These are phyloP conservation scores for Alternaria panax DNA, from an alignment of 2,329 filamentous ascomycete species.

Conservation along the genomic window DNA sequence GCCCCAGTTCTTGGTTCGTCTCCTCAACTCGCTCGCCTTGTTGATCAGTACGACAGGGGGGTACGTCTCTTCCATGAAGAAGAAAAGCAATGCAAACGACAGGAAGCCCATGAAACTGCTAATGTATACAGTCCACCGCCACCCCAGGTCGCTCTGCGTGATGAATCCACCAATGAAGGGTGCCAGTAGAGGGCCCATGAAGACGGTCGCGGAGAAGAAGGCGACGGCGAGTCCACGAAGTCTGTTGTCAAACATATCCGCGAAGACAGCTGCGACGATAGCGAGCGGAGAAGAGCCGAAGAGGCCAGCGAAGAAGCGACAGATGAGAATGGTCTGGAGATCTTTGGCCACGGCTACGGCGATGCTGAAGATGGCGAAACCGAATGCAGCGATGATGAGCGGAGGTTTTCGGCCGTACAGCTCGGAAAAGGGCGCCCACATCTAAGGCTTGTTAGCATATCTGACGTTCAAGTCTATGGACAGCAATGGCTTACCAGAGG, in stretches of 20 bases:
- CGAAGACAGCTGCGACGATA: constrained; percentile 62
- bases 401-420: constrained; percentile 60
- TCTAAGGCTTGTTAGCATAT: constrained; percentile 16
- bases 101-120: constrained; percentile 64
- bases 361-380: constrained; percentile 60
- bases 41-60: constrained; percentile 64
- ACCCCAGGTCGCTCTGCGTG: constrained; percentile 57
- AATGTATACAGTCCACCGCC: constrained; percentile 65
- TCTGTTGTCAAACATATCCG: constrained; percentile 63
- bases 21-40: constrained; percentile 63
- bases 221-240: constrained; percentile 54
- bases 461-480: background rate
- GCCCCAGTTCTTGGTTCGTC: constrained; percentile 66
- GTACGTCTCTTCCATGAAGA: constrained; percentile 66
- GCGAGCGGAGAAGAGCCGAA: constrained; percentile 63
- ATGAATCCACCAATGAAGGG: constrained; percentile 65
- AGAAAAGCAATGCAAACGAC: constrained; percentile 56
- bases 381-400: constrained; percentile 57
- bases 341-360: constrained; percentile 60
- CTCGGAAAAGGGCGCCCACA: constrained; percentile 62
- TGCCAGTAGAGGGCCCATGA: constrained; percentile 61
- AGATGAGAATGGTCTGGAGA: constrained; percentile 61
- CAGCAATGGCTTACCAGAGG: constrained; percentile 35
- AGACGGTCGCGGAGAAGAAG: constrained; percentile 59
- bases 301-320: constrained; percentile 62